These are phyloP conservation scores for Tylopilus vinaceipallidus DNA, from an alignment of 768 basidiomycete genomes.

Conservation along the genomic window DNA sequence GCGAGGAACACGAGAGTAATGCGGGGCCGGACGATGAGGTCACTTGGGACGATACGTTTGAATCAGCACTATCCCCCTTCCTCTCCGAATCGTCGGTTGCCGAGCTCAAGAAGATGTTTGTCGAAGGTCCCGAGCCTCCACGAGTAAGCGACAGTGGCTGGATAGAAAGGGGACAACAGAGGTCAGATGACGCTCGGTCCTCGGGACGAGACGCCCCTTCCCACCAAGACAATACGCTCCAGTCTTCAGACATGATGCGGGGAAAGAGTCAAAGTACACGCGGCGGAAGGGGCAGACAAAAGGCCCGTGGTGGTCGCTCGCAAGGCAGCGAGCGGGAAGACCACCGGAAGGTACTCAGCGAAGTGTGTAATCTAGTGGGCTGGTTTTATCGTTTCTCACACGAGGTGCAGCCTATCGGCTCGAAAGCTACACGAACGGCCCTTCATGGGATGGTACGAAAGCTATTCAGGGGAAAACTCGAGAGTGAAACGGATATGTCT, in stretches of 20 bases:
- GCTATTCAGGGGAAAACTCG: slow-evolving; percentile 79
- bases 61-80: slow-evolving; percentile 54
- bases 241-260: slow-evolving; percentile 30
- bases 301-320: slow-evolving; percentile 40
- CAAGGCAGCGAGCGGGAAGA: slow-evolving; percentile 53
- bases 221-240: slow-evolving; percentile 15
- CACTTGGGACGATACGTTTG: slow-evolving; percentile 68
- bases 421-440: slow-evolving; percentile 76
- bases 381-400: slow-evolving; percentile 12
- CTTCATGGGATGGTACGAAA: slow-evolving; percentile 81
- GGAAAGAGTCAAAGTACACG: slow-evolving; percentile 42
- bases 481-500: slow-evolving; percentile 71
- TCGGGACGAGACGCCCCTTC: slow-evolving; percentile 7
- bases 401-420: slow-evolving; percentile 65
- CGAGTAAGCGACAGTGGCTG: slow-evolving; percentile 74
- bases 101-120: slow-evolving; percentile 67
- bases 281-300: slow-evolving; percentile 45
- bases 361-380: slow-evolving; percentile 52
- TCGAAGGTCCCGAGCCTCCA: slow-evolving; percentile 81
- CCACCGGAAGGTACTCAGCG: slow-evolving; percentile 71
- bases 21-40: slow-evolving; percentile 28
- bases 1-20: not conserved
- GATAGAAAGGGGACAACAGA: slow-evolving; percentile 48
- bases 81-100: slow-evolving; percentile 59
- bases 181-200: slow-evolving; percentile 25